Base-by-base conservation (phyloP, 495 filamentous ascomycete species). In the Tuber brumale region DNA sequence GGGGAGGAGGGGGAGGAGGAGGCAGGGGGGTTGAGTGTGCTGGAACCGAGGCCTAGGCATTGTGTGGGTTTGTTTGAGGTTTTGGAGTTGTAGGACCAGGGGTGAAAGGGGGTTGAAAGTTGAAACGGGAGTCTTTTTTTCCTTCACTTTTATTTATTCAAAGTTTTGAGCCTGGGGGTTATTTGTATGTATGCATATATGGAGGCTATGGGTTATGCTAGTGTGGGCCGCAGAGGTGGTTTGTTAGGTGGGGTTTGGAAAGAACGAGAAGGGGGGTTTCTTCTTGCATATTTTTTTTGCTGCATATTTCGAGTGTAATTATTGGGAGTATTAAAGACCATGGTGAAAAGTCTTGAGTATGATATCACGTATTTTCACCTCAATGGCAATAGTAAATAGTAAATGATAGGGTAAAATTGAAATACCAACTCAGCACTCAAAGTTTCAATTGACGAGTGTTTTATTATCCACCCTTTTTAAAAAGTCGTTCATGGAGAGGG, bases 1-100 rank as follows among this genome's bases (percentile, higher is more conserved):
- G n/a, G n/a, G n/a, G n/a, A 23, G 31, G 70, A 27, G 35, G 48
- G 41, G n/a, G 31, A 72, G 41, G 39, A 27, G 23, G 70, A 48
- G 45, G 42, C 48, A 42, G 48, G 39, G 27, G 75, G 44, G 27
- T 19, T 76, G 57, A 69, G 71, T 37, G 71, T 76, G 69, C 46
- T 76, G 35, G 75, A 76, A 43, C 75, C 75, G 6, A 72, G 75
- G 18, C 75, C 71, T 21, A 76, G 72, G 37, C 23, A 73, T 39
- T 73, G 75, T 46, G 71, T 69, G 3, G 75, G 75, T 12, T 61
- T 76, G 51, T 73, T 76, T 41, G 75, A 76, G 48, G 37, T 76
- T 18, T 72, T 76, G 35, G 75, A 73, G 48, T 31, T 61, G 57
- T 61, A 31, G n/a, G 27, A 27, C 12, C 10, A 12, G 6, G 9